phyloP scores from a whole-genome alignment of 1,284 basidiomycete genomes.

The Boletus semigastroideus region DNA sequence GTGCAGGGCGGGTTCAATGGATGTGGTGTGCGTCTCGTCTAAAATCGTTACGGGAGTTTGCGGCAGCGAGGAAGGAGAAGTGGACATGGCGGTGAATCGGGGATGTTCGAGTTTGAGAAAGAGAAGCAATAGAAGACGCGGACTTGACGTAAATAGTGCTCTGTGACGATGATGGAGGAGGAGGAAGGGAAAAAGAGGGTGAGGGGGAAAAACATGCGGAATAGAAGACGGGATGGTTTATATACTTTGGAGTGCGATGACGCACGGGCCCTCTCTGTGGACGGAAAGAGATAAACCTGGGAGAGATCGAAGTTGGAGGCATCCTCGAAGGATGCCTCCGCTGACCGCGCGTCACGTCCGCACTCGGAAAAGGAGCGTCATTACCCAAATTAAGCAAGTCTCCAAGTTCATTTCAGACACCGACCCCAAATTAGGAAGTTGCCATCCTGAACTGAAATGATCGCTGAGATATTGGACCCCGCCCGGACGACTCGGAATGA shows the following conservation, averaged over 20 bases:
- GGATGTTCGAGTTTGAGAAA: slow-evolving; percentile 12
- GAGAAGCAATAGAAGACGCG: slow-evolving; percentile 12
- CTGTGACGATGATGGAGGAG: slow-evolving; percentile 7
- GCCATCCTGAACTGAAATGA: slow-evolving; percentile 13
- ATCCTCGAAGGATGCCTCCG: slow-evolving; percentile 29
- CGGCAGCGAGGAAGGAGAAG: slow-evolving; percentile 22
- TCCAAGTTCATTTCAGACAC: slow-evolving; percentile 29
- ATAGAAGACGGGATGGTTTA: slow-evolving; percentile 20
- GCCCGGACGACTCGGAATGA: neutral
- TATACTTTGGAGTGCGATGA: slow-evolving; percentile 22
- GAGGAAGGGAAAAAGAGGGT: slow-evolving; percentile 8
- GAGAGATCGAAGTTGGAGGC: slow-evolving; percentile 19
- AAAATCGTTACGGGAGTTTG: slow-evolving; percentile 23
- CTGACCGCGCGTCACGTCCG: slow-evolving; percentile 15
- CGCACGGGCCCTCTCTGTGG: slow-evolving; percentile 29
- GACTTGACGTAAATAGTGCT: slow-evolving; percentile 27
- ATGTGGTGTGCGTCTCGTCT: slow-evolving; percentile 14
- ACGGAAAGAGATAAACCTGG: slow-evolving; percentile 20
- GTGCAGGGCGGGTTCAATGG: slow-evolving; percentile 8
- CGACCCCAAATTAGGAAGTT: slow-evolving; percentile 18
- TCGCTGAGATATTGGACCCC: slow-evolving; percentile 1
- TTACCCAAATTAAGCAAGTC: slow-evolving; percentile 27
- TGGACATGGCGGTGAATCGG: slow-evolving; percentile 29
- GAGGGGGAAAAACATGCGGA: slow-evolving; percentile 8
- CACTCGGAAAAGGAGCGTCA: slow-evolving; percentile 5